Conservation (phyloP, 129 eudicot genomes). For the Dittrichia graveolens region DNA sequence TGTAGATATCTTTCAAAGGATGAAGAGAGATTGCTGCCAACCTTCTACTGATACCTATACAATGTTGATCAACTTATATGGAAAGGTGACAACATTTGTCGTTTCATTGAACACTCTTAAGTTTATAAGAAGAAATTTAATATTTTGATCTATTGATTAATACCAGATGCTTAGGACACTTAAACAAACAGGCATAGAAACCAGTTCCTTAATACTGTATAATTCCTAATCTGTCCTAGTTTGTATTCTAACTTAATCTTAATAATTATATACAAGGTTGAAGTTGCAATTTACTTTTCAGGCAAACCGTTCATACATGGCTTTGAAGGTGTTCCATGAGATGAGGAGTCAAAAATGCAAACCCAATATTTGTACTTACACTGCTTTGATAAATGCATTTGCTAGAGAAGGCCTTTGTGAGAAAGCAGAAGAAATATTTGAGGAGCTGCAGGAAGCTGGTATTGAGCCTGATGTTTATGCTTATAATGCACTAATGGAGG, state of each 20-base stretch:
- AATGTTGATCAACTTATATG: constrained; percentile 80
- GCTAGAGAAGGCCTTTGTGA: constrained; percentile 94
- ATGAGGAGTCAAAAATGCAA: constrained; percentile 67
- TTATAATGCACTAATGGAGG: constrained; percentile 96
- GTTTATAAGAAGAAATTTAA: background rate
- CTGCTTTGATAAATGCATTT: constrained; percentile 85
- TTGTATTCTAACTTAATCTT: too few species aligned
- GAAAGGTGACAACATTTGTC: constrained; percentile 57
- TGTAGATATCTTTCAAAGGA: constrained; percentile 67
- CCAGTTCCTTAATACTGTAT: too few species aligned
- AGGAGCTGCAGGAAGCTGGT: constrained; percentile 85
- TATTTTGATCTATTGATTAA: too few species aligned
- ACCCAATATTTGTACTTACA: constrained; percentile 93
- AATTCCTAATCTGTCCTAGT: too few species aligned
- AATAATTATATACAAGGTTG: background rate
- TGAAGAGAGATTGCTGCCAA: constrained; percentile 78
- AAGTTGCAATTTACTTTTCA: constrained; percentile 27
- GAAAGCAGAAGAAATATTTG: constrained; percentile 91
- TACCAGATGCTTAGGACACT: too few species aligned
- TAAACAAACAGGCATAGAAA: too few species aligned
- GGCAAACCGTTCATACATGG: constrained; percentile 86
- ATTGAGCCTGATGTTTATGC: constrained; percentile 89
- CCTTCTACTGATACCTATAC: constrained; percentile 89
- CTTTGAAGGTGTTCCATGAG: constrained; percentile 78
- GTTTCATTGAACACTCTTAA: background rate